Percentiles rank a stretch among this genome's conserved stretches.
Evolutionary conservation across 1,284 basidiomycete genomes (phyloP).

Genomic region (Gomphus sp.): DNA sequence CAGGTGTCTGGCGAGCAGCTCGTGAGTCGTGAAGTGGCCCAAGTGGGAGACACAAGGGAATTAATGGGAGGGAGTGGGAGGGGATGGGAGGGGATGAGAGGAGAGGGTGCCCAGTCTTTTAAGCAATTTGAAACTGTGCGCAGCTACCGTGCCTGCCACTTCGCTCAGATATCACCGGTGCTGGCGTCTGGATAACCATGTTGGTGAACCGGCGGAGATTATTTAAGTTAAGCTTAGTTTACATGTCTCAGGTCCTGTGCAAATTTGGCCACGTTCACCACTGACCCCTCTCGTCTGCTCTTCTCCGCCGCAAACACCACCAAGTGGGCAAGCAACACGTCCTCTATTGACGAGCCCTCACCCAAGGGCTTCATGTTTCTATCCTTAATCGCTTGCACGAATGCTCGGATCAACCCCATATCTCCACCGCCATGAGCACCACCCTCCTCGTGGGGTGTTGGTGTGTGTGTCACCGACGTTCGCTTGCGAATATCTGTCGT

Average conservation of each 20-base stretch:
- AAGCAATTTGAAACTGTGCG: too few species aligned
- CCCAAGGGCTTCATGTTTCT: slow-evolving; percentile 46
- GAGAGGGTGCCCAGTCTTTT: not conserved
- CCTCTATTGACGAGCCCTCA: slow-evolving; percentile 49
- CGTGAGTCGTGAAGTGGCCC: not conserved
- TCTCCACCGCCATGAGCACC: slow-evolving; percentile 81
- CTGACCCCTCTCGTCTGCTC: slow-evolving; percentile 54
- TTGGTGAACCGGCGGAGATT: not conserved
- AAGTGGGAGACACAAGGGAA: not conserved
- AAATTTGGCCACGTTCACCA: slow-evolving; percentile 42
- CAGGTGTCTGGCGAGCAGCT: not conserved
- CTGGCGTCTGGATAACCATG: too few species aligned
- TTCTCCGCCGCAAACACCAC: slow-evolving; percentile 80
- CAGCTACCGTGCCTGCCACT: too few species aligned
- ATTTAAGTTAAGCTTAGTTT: not conserved
- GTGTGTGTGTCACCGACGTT: slow-evolving; percentile 37
- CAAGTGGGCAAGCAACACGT: slow-evolving; percentile 69
- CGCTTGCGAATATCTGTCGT: slow-evolving; percentile 69
- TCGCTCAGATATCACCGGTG: too few species aligned
- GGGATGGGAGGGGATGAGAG: not conserved
- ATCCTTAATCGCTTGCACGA: slow-evolving; percentile 61
- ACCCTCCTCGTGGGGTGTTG: slow-evolving; percentile 36
- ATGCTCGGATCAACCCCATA: slow-evolving; percentile 57
- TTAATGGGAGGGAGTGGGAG: too few species aligned
- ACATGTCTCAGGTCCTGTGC: slow-evolving; percentile 14